Percentiles rank a stretch among this genome's conserved stretches.
phyloP scores from a whole-genome alignment of 306 rosid species.

The Pueraria montana region DNA sequence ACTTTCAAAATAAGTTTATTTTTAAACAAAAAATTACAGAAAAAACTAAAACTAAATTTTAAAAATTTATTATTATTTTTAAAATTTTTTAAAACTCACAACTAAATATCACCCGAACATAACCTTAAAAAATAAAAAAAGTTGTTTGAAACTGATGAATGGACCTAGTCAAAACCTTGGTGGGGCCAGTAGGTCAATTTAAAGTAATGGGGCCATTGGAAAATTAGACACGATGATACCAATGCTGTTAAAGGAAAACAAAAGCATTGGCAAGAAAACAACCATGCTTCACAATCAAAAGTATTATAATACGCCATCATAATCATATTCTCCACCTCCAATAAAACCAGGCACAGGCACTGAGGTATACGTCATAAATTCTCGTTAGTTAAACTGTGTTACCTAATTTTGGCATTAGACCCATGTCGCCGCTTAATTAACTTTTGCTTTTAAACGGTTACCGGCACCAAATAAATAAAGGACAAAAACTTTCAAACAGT shows the following conservation, averaged over 20 bases:
- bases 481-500: not conserved
- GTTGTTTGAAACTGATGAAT: not conserved
- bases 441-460: not conserved
- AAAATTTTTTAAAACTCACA: too few species aligned
- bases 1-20: too few species aligned
- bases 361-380: not conserved
- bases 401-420: not conserved
- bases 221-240: not conserved
- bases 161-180: not conserved
- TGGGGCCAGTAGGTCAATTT: not conserved
- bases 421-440: not conserved
- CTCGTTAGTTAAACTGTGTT: not conserved
- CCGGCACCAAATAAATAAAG: not conserved
- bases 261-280: constrained; percentile 1
- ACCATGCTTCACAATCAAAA: not conserved
- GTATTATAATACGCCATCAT: not conserved
- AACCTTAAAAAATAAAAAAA: too few species aligned
- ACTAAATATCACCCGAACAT: too few species aligned
- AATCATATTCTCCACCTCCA: not conserved
- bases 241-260: constrained; percentile 9
- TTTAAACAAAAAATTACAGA: too few species aligned
- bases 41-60: too few species aligned
- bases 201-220: not conserved
- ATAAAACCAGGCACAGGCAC: not conserved
- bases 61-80: too few species aligned